Evolutionary conservation across 805 yeast species (phyloP).

Genomic region (Candida lessepsii): DNA sequence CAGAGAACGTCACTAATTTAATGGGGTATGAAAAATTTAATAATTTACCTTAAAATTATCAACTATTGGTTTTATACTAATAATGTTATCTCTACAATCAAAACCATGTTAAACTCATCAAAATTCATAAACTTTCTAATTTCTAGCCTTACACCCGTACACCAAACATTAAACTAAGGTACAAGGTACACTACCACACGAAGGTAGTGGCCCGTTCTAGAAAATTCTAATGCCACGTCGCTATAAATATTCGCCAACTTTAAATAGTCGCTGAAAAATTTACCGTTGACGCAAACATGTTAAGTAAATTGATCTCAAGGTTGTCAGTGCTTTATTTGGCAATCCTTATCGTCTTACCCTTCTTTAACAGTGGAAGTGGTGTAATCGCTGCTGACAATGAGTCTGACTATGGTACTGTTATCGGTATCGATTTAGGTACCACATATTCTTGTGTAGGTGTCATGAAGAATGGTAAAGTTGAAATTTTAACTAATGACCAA

Average conservation of each 20-base stretch:
- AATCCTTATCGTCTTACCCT: conserved; percentile 35
- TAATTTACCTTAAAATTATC: background rate
- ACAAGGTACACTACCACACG: background rate
- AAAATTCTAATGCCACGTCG: conserved; percentile 8
- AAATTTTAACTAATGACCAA: conserved; percentile 95
- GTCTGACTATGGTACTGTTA: conserved; percentile 43
- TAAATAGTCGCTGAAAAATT: conserved; percentile 1
- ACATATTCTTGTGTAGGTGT: conserved; percentile 97
- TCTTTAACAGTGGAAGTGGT: conserved; percentile 21
- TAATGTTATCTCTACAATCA: too few species aligned
- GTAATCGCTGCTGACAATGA: conserved; percentile 23
- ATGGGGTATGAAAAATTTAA: background rate
- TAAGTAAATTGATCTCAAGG: conserved; percentile 4
- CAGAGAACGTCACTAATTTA: background rate
- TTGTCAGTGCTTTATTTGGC: conserved; percentile 8
- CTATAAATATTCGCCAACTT: conserved; percentile 1
- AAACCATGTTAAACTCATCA: background rate
- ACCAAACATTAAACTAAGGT: background rate
- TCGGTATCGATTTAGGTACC: conserved; percentile 82
- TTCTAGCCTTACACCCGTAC: background rate
- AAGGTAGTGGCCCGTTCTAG: conserved; percentile 4
- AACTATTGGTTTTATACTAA: too few species aligned
- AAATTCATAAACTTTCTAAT: too few species aligned
- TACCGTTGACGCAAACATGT: conserved; percentile 1
- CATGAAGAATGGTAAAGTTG: conserved; percentile 87